phyloP scores from a whole-genome alignment of 306 rosid genomes.

The Vigna angularis region DNA sequence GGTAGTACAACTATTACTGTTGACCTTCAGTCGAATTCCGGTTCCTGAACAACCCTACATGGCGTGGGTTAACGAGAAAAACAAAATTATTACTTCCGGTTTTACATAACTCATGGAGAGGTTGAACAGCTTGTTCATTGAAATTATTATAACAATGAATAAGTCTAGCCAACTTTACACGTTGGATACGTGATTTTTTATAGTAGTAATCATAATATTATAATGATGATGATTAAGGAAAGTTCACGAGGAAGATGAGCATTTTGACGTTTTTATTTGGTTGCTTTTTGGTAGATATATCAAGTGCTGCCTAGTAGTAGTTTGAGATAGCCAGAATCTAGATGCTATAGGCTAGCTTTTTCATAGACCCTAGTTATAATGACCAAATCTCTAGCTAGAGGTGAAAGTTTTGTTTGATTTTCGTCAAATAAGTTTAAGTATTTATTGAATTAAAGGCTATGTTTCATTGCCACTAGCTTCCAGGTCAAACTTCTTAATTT shows the following conservation, averaged over 20 bases:
- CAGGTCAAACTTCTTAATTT: slow-evolving; percentile 3
- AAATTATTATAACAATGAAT: background rate
- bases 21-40: slow-evolving; percentile 21
- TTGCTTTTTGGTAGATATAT: slow-evolving; percentile 2
- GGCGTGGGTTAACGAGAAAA: slow-evolving; percentile 6
- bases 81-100: background rate
- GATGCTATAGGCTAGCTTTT: slow-evolving; percentile 15
- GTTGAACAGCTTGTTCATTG: background rate
- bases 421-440: too few species aligned
- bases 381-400: background rate
- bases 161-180: slow-evolving; percentile 1
- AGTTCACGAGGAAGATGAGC: slow-evolving; percentile 11
- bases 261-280: background rate
- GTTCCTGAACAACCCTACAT: slow-evolving; percentile 33
- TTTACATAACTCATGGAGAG: background rate
- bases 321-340: slow-evolving; percentile 46
- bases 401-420: background rate
- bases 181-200: background rate
- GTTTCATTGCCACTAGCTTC: background rate
- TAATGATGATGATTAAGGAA: background rate
- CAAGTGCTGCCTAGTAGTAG: background rate
- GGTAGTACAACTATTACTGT: background rate
- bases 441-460: background rate
- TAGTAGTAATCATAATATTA: background rate
- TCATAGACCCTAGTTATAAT: slow-evolving; percentile 21